A percentile compares a stretch with the other conserved stretches of the same genome.
phyloP scores from a whole-genome alignment of 176 grass and related monocot species.

The Aegilops tauschii region DNA sequence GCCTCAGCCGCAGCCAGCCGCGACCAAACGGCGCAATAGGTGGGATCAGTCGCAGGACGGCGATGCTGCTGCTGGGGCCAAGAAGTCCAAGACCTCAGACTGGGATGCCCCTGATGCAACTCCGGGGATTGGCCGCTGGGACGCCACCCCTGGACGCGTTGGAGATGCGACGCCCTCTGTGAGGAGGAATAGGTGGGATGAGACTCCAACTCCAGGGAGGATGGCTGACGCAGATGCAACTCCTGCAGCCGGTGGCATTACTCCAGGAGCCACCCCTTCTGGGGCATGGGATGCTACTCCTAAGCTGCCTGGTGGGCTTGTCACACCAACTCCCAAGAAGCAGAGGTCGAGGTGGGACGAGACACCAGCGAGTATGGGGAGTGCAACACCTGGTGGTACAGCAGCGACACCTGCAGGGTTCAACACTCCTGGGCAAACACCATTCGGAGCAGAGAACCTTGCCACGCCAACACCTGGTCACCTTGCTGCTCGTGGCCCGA shows the following conservation, averaged over 20 bases:
- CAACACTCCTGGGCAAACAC: conserved; percentile 78
- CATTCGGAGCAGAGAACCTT: conserved; percentile 76
- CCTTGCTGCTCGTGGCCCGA: conserved; percentile 53
- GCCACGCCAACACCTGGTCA: conserved; percentile 48
- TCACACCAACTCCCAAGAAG: conserved; percentile 88
- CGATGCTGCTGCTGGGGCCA: conserved; percentile 41
- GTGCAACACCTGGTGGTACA: conserved; percentile 45
- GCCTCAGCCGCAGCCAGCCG: conserved; percentile 32
- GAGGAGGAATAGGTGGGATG: conserved; percentile 93
- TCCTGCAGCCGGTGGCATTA: conserved; percentile 64
- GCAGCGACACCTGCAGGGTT: conserved; percentile 62
- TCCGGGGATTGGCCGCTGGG: conserved; percentile 80
- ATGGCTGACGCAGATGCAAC: conserved; percentile 89
- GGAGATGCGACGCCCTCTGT: conserved; percentile 75
- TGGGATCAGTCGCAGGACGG: conserved; percentile 94
- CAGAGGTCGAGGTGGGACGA: conserved; percentile 98
- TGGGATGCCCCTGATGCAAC: conserved; percentile 87
- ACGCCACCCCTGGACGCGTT: conserved; percentile 71
- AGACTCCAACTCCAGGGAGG: conserved; percentile 91
- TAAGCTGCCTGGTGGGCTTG: conserved; percentile 74
- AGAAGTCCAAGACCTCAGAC: conserved; percentile 81
- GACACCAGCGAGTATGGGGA: conserved; percentile 75
- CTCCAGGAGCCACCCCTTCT: conserved; percentile 75
- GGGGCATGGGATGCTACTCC: conserved; percentile 96
- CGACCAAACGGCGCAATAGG: conserved; percentile 72